Evolutionary conservation across 805 yeast genomes (phyloP), one percentile per base, ranked within the genome.

Genomic region (Kuraishia molischiana): DNA sequence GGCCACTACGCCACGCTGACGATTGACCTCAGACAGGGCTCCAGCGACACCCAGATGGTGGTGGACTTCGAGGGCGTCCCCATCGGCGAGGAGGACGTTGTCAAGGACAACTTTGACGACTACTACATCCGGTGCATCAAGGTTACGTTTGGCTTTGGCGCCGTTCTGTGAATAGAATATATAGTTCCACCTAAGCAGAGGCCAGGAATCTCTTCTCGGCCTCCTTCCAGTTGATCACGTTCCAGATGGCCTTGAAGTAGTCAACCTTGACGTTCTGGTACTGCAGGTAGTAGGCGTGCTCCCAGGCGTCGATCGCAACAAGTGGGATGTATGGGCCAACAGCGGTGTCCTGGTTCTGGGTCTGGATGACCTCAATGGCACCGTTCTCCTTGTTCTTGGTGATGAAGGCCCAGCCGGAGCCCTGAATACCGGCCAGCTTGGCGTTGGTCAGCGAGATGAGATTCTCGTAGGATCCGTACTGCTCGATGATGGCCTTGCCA

Each of bases 231-330:
- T 86, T 85, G 62, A 87, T 74, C 32, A 86, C 95, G 53, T 83
- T 81, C 96, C 96, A 86, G 63, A 86, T 83, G 44, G 94, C 90
- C 64, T 83, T 79, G 76, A 87, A 86, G 68, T 87, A 86, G 56
- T 86, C 95, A 33, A 61, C 94, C 72, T 87, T 86, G 57, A 80
- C 87, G 67, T 86, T 86, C 67, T 84, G 80, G 70, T 86, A 86
- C 64, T 86, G 95, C 62, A 87, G 71, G 72, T 86, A 86, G 72
- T 86, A 86, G 39, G 96, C 95, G 56, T 86, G 96, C 64, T 86
- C 96, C 96, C 96, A 86, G 43, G 95, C 95, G 52, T 86, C 96
- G 56, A 86, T 83, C 38, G 95, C 95, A 40, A 87, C 72, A 52
- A 87, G 64, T 33, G 95, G 95, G 34, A 73, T 66, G 58, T 75